These are phyloP conservation scores for Paspalum notatum DNA, from an alignment of 176 grass and related monocot species.

Conservation along the genomic window DNA sequence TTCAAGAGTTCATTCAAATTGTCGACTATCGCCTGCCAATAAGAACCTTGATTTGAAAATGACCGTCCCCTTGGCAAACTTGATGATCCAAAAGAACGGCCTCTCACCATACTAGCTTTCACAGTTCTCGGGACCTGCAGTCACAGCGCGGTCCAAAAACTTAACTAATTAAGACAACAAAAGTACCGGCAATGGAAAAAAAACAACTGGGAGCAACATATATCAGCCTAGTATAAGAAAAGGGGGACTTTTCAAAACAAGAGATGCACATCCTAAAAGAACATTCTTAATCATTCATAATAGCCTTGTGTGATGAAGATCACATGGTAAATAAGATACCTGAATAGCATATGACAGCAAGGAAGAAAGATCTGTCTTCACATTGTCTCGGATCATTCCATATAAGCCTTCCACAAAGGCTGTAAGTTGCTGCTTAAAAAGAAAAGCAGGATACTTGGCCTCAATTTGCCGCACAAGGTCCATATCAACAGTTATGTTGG, in stretches of 20 bases:
- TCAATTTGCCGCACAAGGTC: constrained; percentile 68
- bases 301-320: constrained; percentile 15
- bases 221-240: constrained; percentile 24
- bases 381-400: constrained; percentile 78
- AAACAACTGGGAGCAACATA: constrained; percentile 8
- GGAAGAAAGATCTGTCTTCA: constrained; percentile 80
- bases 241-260: constrained; percentile 10
- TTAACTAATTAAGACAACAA: constrained; percentile 1
- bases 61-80: constrained; percentile 61
- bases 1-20: constrained; percentile 66
- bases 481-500: constrained; percentile 69
- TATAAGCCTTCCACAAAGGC: constrained; percentile 92
- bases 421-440: constrained; percentile 96
- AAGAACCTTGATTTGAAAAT: constrained; percentile 75
- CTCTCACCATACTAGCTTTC: constrained; percentile 88
- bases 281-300: constrained; percentile 15
- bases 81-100: constrained; percentile 70
- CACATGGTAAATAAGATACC: constrained; percentile 44
- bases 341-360: constrained; percentile 78
- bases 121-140: constrained; percentile 72
- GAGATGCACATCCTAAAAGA: constrained; percentile 20
- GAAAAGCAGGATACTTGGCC: constrained; percentile 96
- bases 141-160: constrained; percentile 36
- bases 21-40: constrained; percentile 75
- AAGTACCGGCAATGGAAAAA: not conserved